These are phyloP conservation scores for Cladosporium sp. DNA, from an alignment of 2,329 filamentous ascomycete genomes.

Conservation along the genomic window DNA sequence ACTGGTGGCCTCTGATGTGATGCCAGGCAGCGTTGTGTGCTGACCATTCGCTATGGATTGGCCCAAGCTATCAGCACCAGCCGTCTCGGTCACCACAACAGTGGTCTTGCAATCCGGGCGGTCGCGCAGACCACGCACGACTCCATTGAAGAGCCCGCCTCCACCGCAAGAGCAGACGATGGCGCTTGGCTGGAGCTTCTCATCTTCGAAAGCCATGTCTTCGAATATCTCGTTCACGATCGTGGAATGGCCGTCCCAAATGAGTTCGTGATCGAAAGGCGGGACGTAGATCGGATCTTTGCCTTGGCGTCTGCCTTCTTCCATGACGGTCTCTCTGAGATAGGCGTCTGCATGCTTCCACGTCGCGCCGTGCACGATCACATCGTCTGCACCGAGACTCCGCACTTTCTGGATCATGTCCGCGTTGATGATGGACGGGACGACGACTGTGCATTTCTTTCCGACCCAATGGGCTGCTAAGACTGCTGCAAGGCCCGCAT, in stretches of 20 bases:
- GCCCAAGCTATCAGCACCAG: conserved; percentile 66
- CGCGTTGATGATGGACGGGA: conserved; percentile 61
- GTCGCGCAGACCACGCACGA: conserved; percentile 64
- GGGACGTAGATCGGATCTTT: conserved; percentile 58
- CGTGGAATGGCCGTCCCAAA: conserved; percentile 64
- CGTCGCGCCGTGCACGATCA: conserved; percentile 63
- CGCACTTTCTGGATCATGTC: conserved; percentile 69
- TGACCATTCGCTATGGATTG: conserved; percentile 53
- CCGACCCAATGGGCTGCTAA: conserved; percentile 62
- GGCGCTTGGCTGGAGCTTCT: conserved; percentile 53
- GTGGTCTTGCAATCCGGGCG: conserved; percentile 32
- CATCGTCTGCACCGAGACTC: conserved; percentile 62
- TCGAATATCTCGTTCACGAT: conserved; percentile 51
- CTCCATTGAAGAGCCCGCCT: conserved; percentile 74
- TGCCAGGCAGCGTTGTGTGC: conserved; percentile 60
- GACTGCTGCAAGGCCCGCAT: conserved; percentile 78
- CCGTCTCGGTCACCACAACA: conserved; percentile 72
- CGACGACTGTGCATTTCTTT: conserved; percentile 72
- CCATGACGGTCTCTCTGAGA: conserved; percentile 56
- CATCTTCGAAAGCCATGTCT: conserved; percentile 34
- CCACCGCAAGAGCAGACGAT: conserved; percentile 77
- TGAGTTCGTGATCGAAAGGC: conserved; percentile 64
- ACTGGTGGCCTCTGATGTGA: conserved; percentile 71
- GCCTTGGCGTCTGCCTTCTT: conserved; percentile 35
- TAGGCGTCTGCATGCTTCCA: conserved; percentile 68